Evolutionary conservation across 371 early-diverging fungal genomes (phyloP), one percentile per base, ranked within the genome.

Genomic region (Rhizopus stolonifer): DNA sequence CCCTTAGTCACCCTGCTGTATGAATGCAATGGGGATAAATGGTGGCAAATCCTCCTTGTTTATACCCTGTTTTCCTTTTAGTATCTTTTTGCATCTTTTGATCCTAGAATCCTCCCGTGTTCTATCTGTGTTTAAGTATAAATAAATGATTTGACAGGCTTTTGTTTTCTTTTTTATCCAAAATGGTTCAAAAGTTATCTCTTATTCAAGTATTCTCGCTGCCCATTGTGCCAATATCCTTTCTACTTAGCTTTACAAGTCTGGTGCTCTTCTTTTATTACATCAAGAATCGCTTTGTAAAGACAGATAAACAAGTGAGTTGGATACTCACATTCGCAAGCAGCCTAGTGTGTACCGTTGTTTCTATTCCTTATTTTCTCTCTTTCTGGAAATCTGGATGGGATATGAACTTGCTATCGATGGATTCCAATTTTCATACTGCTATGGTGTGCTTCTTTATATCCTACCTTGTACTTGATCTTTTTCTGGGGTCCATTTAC

Each of bases 311-410:
- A 40, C 64, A 69, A 48, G 51, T 66, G 26, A 69, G 67, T 21
- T 69, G 72, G 72, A 54, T 72, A 15, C 50, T 72, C 10, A 72
- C 72, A 4, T 64, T 72, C 49, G 64, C 64, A 8, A 69, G 72
- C 31, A 72, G 72, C 42, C 32, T 63, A 2, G 72, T 68, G 2
- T 65, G 64, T 25, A 72, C 69, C 0, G 21, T 68, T 1, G 56
- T 56, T 13, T 68, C 72, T 25, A 54, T 72, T 14, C 72, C 72
- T 2, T 58, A 52, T 33, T 65, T 63, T 36, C 26, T 48, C 19
- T 26, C 24, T 1, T 72, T 69, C 24, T 68, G 66, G 64, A 18
- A 15, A 14, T 69, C 69, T 14, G 66, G 66, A 5, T 65, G 65
- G 69, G 60, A 71, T 46, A 61, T 71, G 52, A 24, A 19, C 25